A percentile compares a stretch with the other conserved stretches of the same genome.
These are phyloP conservation scores for Ceratocystis cacaofunesta DNA, from an alignment of 2,329 filamentous ascomycete genomes.

Conservation along the genomic window DNA sequence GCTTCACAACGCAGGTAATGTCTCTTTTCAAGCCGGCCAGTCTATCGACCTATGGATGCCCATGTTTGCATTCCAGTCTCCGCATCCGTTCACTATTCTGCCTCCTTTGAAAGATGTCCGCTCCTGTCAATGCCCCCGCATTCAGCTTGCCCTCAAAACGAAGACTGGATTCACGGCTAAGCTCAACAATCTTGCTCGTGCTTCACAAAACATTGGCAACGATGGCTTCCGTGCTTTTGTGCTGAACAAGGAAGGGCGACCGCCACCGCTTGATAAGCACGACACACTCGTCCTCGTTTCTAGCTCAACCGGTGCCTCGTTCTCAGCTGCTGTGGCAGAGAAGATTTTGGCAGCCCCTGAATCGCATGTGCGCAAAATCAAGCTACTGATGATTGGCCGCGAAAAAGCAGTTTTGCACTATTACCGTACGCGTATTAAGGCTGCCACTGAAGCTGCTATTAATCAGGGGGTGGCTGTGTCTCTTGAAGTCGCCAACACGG, in stretches of 20 bases:
- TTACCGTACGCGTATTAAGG: constrained; percentile 29
- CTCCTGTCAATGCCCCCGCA: constrained; percentile 41
- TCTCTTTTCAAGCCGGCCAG: constrained; percentile 43
- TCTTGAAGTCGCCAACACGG: constrained; percentile 11
- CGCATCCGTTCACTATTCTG: constrained; percentile 48
- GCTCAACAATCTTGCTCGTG: constrained; percentile 33
- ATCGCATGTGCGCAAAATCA: constrained; percentile 21
- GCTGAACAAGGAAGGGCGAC: constrained; percentile 40
- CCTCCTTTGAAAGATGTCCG: constrained; percentile 35
- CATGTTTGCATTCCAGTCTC: constrained; percentile 36
- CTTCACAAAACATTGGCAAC: constrained; percentile 24
- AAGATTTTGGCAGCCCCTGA: constrained; percentile 29
- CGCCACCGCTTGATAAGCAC: constrained; percentile 41
- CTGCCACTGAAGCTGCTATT: constrained; percentile 31
- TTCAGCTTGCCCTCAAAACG: constrained; percentile 43
- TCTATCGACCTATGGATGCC: constrained; percentile 49
- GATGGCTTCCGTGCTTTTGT: constrained; percentile 32
- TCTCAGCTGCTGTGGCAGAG: constrained; percentile 44
- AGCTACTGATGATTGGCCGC: constrained; percentile 38
- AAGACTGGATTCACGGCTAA: constrained; percentile 43
- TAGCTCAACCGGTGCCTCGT: constrained; percentile 47
- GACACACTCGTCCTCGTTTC: constrained; percentile 46
- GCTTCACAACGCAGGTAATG: constrained; percentile 41
- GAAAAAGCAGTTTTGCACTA: constrained; percentile 36
- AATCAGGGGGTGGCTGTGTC: constrained; percentile 19